Evolutionary conservation across 106 monocot species (phyloP), one percentile per base, ranked within the genome.

Genomic region (Hemerocallis citrina): DNA sequence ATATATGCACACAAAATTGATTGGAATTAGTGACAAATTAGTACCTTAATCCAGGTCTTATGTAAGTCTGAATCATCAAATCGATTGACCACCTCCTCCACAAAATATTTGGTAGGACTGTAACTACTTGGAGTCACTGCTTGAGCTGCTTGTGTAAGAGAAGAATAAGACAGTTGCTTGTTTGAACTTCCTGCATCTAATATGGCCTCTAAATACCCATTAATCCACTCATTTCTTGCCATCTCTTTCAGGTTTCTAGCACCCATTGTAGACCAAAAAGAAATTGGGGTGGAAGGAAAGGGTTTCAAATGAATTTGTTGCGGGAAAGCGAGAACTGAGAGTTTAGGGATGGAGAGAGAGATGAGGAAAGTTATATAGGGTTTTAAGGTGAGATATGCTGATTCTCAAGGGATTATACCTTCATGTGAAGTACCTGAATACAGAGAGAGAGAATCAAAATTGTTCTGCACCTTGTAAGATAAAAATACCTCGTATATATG

Each of bases 131-230:
- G 33, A 0, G 65, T 30, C 1, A 45, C 40, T 3, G 56, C 55
- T 25, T 41, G 47, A 6, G 54, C 23, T 6, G 51, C 38, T 31
- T 21, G 32, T 20, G 29, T 34, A 2, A 9, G 7, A 5, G 24
- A 24, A 12, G 46, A 42, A 10, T 38, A 37, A 2, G 54, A 50
- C 29, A 41, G 29, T 13, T 20, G 44, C 2, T 24, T 25, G 46
- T 54, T 32, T 32, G 63, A 81, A 1, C 68, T 50, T 1, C 81
- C 85, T n/a, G 85, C 89, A 17, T 89, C 89, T 22, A 89, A 33
- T 28, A 89, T 89, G 34, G 89, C 89, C 54, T 89, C 89, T 52
- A 89, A 52, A 70, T 89, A 85, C 29, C 89, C 85, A 35, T 89
- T 89, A 54, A 89, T 72, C 89, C 85, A 89, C 73, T 89, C 89